phyloP scores from a whole-genome alignment of 2,329 filamentous ascomycete genomes.

The Fusarium drepaniforme region DNA sequence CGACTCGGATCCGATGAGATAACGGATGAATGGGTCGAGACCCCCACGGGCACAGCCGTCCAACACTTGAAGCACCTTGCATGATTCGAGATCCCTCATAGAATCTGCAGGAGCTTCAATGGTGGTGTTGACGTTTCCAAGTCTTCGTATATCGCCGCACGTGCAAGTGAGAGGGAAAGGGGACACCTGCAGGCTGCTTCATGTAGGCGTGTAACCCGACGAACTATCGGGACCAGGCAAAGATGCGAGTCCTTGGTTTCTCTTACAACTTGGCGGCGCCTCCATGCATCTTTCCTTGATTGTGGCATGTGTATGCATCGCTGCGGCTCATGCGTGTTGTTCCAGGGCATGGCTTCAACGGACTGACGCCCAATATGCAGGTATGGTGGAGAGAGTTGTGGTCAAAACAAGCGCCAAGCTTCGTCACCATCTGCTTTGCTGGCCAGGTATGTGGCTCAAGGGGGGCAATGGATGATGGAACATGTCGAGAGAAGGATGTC shows the following conservation, averaged over 20 bases:
- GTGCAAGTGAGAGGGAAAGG: slow-evolving; percentile 12
- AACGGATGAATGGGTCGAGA: not conserved
- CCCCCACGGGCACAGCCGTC: slow-evolving; percentile 19
- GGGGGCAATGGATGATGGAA: not conserved
- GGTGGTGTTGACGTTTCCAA: not conserved
- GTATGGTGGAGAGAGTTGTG: not conserved
- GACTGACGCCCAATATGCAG: slow-evolving; percentile 4
- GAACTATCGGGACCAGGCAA: not conserved
- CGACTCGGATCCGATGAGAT: slow-evolving; percentile 11
- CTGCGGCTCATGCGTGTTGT: slow-evolving; percentile 13
- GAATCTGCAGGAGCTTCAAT: not conserved
- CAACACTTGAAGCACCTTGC: slow-evolving; percentile 6
- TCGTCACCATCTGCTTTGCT: slow-evolving; percentile 1
- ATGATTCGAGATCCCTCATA: not conserved
- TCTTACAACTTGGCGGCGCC: not conserved
- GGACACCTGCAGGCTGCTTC: not conserved
- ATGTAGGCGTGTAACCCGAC: slow-evolving; percentile 3
- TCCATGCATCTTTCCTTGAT: not conserved
- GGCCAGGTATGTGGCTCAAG: slow-evolving; percentile 1
- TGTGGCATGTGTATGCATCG: slow-evolving; percentile 9
- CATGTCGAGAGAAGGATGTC: not conserved
- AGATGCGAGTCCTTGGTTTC: not conserved
- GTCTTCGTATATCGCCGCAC: slow-evolving; percentile 7
- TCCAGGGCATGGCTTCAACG: slow-evolving; percentile 1
- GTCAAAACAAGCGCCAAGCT: not conserved